A percentile compares a stretch with the other conserved stretches of the same genome.
Evolutionary conservation across 2,329 filamentous ascomycete genomes (phyloP).

Genomic region (Ophiostoma pallidulum): DNA sequence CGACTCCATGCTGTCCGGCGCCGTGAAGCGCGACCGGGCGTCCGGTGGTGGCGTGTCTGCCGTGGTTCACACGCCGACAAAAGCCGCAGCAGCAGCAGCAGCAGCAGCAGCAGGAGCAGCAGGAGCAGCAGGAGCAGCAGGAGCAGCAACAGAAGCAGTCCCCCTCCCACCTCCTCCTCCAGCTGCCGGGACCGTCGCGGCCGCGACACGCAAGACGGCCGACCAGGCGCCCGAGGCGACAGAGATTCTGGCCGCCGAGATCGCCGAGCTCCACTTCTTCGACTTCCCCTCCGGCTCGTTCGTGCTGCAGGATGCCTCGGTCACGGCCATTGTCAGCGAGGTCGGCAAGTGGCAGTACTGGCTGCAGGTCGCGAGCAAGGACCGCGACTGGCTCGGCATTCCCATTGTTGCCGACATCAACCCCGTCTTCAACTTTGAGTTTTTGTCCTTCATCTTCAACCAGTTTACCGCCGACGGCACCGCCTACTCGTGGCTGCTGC

Average conservation of each 20-base stretch:
- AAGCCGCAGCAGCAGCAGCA: conserved; percentile 21
- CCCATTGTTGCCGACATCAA: conserved; percentile 85
- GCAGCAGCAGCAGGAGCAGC: neutral
- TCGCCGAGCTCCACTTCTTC: conserved; percentile 84
- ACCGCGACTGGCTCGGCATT: conserved; percentile 79
- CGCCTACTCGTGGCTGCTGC: conserved; percentile 89
- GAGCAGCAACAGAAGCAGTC: no score
- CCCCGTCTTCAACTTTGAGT: conserved; percentile 98
- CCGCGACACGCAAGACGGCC: conserved; percentile 34
- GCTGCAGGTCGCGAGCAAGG: conserved; percentile 71
- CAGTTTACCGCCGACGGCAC: conserved; percentile 82
- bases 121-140: neutral
- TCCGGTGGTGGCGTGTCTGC: conserved; percentile 19
- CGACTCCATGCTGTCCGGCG: conserved; percentile 46
- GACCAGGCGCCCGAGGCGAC: conserved; percentile 59
- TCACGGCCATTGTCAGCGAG: conserved; percentile 74
- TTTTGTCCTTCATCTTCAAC: conserved; percentile 98
- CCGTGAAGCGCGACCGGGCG: conserved; percentile 19
- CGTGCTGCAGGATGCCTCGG: conserved; percentile 62
- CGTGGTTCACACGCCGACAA: conserved; percentile 21
- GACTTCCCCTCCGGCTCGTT: conserved; percentile 85
- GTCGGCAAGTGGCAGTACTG: conserved; percentile 91
- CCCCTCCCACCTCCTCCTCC: no score
- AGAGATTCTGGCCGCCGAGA: conserved; percentile 65
- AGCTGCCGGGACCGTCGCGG: conserved; percentile 11